Base-by-base conservation (phyloP, 441 rosid species). In the Pelargonium cotyledonis region DNA sequence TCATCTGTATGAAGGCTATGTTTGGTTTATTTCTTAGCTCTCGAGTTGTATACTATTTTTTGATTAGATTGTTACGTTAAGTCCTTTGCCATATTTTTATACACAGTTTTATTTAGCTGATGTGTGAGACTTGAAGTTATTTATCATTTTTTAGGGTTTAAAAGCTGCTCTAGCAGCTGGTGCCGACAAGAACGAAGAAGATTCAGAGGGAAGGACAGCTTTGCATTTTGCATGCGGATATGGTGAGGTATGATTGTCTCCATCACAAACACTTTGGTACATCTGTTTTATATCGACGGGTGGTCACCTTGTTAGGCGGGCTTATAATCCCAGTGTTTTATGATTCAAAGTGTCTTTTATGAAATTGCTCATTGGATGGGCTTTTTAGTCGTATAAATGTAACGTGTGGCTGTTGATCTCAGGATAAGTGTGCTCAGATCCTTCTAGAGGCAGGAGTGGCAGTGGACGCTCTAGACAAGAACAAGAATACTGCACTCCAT, bases 201-300 rank as follows among this genome's bases (percentile, higher is more conserved):
- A 95, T 83, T 86, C 99, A 0, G 98, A 92, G 79, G 99, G 98
- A 76, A 86, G 99, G 76, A 92, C 96, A 19, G 96, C 99, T 26
- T 81, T 95, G 82, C 99, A 95, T 88, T 95, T 92, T 83, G 89
- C 99, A 44, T 95, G 99, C 74, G 99, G 99, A 71, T 92, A 92
- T 74, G 99, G 99, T 29, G 98, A 92, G 98, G 99, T 95, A 85
- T 70, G 72, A 75, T 71, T 62, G 23, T 68, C 15, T 76, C 41
- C 65, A 61, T n/a, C 63, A 43, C 12, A 7, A 41, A 23, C 11
- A 38, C 49, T 49, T 44, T 38, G 8, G 8, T 38, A 38, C 41
- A 38, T 38, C 41, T 38, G 41, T 38, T 38, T 38, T 38, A 38
- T 38, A 38, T 38, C 1, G 41, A 8, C 41, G 1, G 41, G 41